Percentiles rank a stretch among this genome's conserved stretches.
phyloP scores from a whole-genome alignment of 148 eudicot species.

The Fagopyrum esculentum region DNA sequence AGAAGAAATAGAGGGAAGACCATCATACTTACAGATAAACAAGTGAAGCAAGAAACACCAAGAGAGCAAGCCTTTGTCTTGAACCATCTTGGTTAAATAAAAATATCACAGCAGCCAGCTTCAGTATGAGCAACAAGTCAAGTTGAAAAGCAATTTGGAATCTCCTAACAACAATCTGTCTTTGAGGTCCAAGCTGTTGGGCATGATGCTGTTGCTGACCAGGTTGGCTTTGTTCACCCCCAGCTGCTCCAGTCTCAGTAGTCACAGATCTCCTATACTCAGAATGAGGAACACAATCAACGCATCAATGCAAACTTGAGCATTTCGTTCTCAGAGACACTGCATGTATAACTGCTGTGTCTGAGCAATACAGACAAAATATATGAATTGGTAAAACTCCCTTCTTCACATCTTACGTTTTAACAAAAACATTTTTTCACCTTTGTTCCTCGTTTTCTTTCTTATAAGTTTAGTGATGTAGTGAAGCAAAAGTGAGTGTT shows the following conservation, averaged over 20 bases:
- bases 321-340: neutral
- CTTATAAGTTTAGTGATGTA: neutral
- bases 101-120: slow-evolving; percentile 94
- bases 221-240: slow-evolving; percentile 57
- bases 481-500: neutral
- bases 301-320: slow-evolving; percentile 3
- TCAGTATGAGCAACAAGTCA: slow-evolving; percentile 77
- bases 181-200: slow-evolving; percentile 63
- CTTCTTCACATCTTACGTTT: neutral
- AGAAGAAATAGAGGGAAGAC: neutral
- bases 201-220: slow-evolving; percentile 55
- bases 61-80: slow-evolving; percentile 86
- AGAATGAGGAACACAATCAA: slow-evolving; percentile 10
- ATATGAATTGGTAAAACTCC: too few relatives aligned
- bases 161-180: slow-evolving; percentile 87
- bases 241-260: slow-evolving; percentile 46
- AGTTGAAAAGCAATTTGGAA: slow-evolving; percentile 94
- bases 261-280: slow-evolving; percentile 41
- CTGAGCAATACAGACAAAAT: neutral
- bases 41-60: slow-evolving; percentile 71
- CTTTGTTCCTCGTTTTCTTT: neutral
- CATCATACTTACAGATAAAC: slow-evolving; percentile 73
- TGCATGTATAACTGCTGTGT: neutral
- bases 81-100: slow-evolving; percentile 98
- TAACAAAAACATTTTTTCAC: neutral